Base-by-base conservation (phyloP, 345 rosid genomes). In the Balakata baccata region DNA sequence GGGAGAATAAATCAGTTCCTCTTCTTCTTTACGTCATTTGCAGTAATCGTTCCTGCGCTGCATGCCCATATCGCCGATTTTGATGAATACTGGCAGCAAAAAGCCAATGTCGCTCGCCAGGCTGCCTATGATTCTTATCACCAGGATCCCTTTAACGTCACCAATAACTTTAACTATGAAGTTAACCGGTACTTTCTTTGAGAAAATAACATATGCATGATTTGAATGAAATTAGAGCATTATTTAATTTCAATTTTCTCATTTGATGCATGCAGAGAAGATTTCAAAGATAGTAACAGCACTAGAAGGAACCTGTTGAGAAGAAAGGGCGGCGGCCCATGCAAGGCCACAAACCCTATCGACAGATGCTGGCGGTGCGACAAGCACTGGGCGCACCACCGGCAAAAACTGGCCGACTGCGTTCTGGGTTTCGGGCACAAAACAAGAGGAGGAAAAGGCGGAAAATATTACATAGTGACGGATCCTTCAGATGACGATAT, bases 31-130 rank as follows among this genome's bases (percentile, higher is more conserved):
- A 51, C 78, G 41, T 71, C 79, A 38, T 77, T 84, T 2, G 80
- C 77, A 23, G 79, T 64, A 37, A 17, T 74, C 7, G 56, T 81
- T 63, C 85, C 77, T 11, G 56, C 54, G 46, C 46, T 71, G 6
- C 38, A 39, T 1, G 92, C 89, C 22, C n/a, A 85, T 73, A 71
- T 80, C 2, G 73, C 70, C 10, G 85, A 82, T 58, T 74, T 75
- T 29, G 96, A 92, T 23, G 86, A 83, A 11, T 90, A 92, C 69
- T 89, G 94, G 98, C 73, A 74, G 45, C 25, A 66, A 56, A 78
- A 80, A 16, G 86, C 86, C 25, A 73, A 70, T 14, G 74, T 74
- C 50, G 89, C 96, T 45, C 51, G 64, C 14, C 68, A 82, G 11
- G 75, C 77, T 17, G 61, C 84, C 43, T 47, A 77, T 6, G 62